Evolutionary conservation across 306 rosid species (phyloP), one percentile per base, ranked within the genome.

Genomic region (Psophocarpus tetragonolobus): DNA sequence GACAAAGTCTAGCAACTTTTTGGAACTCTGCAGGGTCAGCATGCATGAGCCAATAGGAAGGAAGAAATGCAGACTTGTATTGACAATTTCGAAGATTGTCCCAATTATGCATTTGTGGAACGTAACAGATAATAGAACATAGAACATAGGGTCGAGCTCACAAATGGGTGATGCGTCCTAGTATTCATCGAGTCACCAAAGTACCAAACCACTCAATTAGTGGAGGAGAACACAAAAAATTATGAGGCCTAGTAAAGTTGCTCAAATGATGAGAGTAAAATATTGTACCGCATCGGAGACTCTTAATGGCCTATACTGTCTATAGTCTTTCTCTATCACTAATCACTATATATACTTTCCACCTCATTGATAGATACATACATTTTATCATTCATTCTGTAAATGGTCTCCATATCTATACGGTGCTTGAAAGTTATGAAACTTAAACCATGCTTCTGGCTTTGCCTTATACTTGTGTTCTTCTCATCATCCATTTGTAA

Each of bases 111-210:
- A 67, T 24, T 7, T 1, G 11, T 27, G n/a, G 44, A 39, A 11
- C 47, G 13, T 0, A 38, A 42, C n/a, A n/a, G n/a, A n/a, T n/a
- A 68, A 56, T 42, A 8, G 2, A 60, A 24, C 38, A 56, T 56
- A 44, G 51, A 44, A n/a, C n/a, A n/a, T n/a, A n/a, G n/a, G n/a
- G n/a, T n/a, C n/a, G n/a, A n/a, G n/a, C n/a, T n/a, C n/a, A 60
- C 62, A 36, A 68, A 79, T 58, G 20, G 8, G 57, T 23, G 13
- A 33, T 2, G 23, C 1, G 23, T 68, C 41, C 42, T 27, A n/a
- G 14, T 26, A 23, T 3, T 12, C 12, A 47, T n/a, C 5, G 36
- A 71, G 67, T 79, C 78, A 72, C 45, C 83, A 71, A 71, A 32
- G 2, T 61, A 71, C 77, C 17, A 23, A 61, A 47, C 45, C 1